These are phyloP conservation scores for Solanum lignicaule DNA, from an alignment of 257 asterid genomes.

Conservation along the genomic window DNA sequence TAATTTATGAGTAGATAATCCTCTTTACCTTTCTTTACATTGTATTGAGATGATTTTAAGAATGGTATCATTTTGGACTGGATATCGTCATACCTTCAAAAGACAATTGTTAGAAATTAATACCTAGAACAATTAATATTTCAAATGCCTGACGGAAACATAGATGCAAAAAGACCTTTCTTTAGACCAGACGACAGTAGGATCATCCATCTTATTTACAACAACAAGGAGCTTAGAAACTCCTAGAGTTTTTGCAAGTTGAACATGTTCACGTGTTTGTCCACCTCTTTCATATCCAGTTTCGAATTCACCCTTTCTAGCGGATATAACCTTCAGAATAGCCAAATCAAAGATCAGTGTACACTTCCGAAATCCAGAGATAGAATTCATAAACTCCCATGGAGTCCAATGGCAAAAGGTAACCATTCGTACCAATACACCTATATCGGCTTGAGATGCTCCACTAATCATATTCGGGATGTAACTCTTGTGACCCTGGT, in stretches of 20 bases:
- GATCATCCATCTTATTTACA: constrained; percentile 98
- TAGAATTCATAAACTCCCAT: background rate
- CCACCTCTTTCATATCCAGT: constrained; percentile 99
- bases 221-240: constrained; percentile 87
- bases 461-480: constrained; percentile 98
- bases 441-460: constrained; percentile 97
- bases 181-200: constrained; percentile 91
- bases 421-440: constrained; percentile 59
- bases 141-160: background rate
- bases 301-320: constrained; percentile 93
- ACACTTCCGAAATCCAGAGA: background rate
- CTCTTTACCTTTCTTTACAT: constrained; percentile 76
- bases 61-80: constrained; percentile 67
- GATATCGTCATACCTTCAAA: constrained; percentile 87
- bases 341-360: background rate
- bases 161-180: constrained; percentile 54
- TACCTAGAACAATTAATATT: background rate
- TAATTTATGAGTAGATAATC: background rate
- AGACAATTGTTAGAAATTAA: constrained; percentile 2
- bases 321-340: constrained; percentile 67
- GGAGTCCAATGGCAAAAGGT: background rate
- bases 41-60: constrained; percentile 74
- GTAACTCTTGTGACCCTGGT: constrained; percentile 94
- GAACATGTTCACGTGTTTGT: constrained; percentile 98
- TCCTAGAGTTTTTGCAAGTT: constrained; percentile 91